A percentile compares a stretch with the other conserved stretches of the same genome.
Evolutionary conservation across 176 grass and related monocot genomes (phyloP).

Genomic region (Zoysia pacifica): DNA sequence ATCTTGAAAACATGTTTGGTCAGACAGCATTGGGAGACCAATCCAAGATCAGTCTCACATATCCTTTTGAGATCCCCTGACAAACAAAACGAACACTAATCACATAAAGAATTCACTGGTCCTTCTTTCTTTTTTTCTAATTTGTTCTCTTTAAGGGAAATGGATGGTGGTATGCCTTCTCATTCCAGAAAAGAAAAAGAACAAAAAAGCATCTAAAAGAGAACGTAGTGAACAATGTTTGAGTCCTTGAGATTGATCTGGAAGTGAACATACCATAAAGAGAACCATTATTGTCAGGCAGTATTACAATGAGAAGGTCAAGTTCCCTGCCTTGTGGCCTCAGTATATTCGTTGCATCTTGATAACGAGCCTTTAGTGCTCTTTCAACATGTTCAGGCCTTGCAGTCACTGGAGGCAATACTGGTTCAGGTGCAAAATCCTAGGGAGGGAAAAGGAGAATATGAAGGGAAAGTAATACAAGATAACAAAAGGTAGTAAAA

Average conservation of each 20-base stretch:
- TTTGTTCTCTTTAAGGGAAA: not conserved
- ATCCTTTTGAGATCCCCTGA: constrained; percentile 94
- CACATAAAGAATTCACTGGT: constrained; percentile 15
- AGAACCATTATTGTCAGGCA: constrained; percentile 86
- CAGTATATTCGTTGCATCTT: constrained; percentile 72
- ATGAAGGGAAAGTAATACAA: not conserved
- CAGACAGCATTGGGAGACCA: constrained; percentile 96
- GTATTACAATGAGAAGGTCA: constrained; percentile 86
- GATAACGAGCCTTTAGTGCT: constrained; percentile 72
- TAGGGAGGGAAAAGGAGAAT: constrained; percentile 14
- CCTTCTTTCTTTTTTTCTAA: not conserved
- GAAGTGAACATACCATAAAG: constrained; percentile 66
- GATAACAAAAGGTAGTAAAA: not conserved
- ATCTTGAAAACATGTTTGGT: constrained; percentile 96
- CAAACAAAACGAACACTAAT: constrained; percentile 11
- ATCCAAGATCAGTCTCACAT: constrained; percentile 92
- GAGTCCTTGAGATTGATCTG: not conserved
- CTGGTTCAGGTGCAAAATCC: constrained; percentile 80
- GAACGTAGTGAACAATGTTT: not conserved
- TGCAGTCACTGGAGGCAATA: constrained; percentile 65
- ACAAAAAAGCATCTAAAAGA: not conserved
- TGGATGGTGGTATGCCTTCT: not conserved
- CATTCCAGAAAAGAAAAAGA: not conserved
- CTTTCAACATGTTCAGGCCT: constrained; percentile 83
- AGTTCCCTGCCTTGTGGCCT: constrained; percentile 67